A percentile compares a stretch with the other conserved stretches of the same genome.
phyloP scores from a whole-genome alignment of 2,329 filamentous ascomycete species.

The Thelonectria olida region DNA sequence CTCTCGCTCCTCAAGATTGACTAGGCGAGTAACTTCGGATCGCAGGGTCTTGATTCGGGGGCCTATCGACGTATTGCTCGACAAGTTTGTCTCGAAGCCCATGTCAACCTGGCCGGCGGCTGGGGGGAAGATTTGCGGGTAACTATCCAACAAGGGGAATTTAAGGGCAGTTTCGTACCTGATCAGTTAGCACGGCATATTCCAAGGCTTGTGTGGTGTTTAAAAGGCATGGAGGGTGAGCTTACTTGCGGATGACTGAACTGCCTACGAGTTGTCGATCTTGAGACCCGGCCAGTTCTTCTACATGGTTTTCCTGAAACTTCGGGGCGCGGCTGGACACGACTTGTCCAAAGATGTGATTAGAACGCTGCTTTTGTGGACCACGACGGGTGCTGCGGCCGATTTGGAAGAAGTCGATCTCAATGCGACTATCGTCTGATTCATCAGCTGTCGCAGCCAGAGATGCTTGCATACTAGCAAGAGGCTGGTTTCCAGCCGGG shows the following conservation, averaged over 20 bases:
- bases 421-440: constrained; percentile 40
- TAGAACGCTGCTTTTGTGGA: constrained; percentile 16
- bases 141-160: constrained; percentile 86
- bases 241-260: constrained; percentile 42
- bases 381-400: constrained; percentile 22
- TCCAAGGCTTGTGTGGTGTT: too few species aligned
- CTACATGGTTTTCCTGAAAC: constrained; percentile 7
- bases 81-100: constrained; percentile 67
- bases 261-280: constrained; percentile 39
- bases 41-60: constrained; percentile 73
- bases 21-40: constrained; percentile 67
- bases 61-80: constrained; percentile 79
- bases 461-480: constrained; percentile 78
- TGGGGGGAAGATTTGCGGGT: constrained; percentile 76
- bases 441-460: constrained; percentile 51
- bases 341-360: constrained; percentile 44
- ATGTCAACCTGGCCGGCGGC: constrained; percentile 46
- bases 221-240: neutral
- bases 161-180: constrained; percentile 63
- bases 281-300: constrained; percentile 4
- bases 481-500: constrained; percentile 78
- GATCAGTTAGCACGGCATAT: constrained; percentile 1
- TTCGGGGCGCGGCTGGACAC: constrained; percentile 34
- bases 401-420: constrained; percentile 45
- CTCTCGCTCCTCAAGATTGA: constrained; percentile 84